A percentile compares a stretch with the other conserved stretches of the same genome.
Conservation (phyloP, 1,284 basidiomycete species). For the Pseudozyma thailandica region DNA sequence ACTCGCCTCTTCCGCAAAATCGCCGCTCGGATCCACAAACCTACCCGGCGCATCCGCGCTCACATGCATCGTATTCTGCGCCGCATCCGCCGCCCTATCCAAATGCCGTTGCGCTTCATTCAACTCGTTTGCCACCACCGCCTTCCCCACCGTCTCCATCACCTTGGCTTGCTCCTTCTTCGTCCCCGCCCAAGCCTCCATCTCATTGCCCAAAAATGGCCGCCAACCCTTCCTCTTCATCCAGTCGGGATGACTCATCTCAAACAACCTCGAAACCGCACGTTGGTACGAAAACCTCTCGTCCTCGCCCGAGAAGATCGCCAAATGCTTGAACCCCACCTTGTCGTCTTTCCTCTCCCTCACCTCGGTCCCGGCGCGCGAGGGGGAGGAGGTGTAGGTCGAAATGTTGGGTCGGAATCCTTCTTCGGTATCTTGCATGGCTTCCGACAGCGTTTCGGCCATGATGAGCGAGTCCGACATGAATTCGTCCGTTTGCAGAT, state of each 20-base stretch:
- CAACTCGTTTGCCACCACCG: constrained; percentile 23
- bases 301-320: constrained; percentile 77
- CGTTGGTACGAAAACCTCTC: constrained; percentile 78
- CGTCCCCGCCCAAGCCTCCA: constrained; percentile 44
- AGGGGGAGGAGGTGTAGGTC: constrained; percentile 69
- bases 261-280: constrained; percentile 75
- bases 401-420: constrained; percentile 75
- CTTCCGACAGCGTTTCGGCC: constrained; percentile 75
- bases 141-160: constrained; percentile 12
- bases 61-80: not conserved
- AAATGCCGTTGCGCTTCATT: constrained; percentile 17
- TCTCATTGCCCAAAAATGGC: constrained; percentile 47
- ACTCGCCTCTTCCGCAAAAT: constrained; percentile 47
- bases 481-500: constrained; percentile 40
- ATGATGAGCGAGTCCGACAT: constrained; percentile 72
- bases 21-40: constrained; percentile 31
- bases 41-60: constrained; percentile 10
- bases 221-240: constrained; percentile 47
- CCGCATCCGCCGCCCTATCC: constrained; percentile 15
- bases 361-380: not conserved
- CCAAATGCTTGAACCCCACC: constrained; percentile 71
- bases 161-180: constrained; percentile 11
- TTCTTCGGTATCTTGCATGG: constrained; percentile 70
- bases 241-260: constrained; percentile 71
- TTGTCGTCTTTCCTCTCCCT: constrained; percentile 52